These are phyloP conservation scores for Neltuma alba DNA, from an alignment of 306 rosid genomes.

Conservation along the genomic window DNA sequence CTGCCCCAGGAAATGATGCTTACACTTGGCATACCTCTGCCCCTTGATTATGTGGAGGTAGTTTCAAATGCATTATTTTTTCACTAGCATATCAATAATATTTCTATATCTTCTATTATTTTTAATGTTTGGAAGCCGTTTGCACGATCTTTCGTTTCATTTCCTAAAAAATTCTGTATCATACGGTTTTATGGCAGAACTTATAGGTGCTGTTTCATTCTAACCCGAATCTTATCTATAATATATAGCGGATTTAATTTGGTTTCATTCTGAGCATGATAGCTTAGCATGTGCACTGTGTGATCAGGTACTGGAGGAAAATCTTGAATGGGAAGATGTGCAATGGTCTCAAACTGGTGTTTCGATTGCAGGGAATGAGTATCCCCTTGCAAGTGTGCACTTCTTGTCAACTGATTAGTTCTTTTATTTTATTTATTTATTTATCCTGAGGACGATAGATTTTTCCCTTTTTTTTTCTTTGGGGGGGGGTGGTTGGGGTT, in stretches of 20 bases:
- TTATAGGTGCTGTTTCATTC: background rate
- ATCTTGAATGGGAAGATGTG: conserved; percentile 92
- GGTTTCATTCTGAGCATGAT: too few species aligned
- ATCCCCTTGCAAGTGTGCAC: conserved; percentile 87
- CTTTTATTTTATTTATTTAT: background rate
- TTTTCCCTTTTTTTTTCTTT: background rate
- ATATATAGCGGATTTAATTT: too few species aligned
- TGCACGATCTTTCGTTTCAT: background rate
- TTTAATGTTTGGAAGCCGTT: background rate
- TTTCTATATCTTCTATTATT: background rate
- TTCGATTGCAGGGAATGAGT: conserved; percentile 91
- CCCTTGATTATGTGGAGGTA: conserved; percentile 90
- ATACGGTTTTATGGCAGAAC: background rate
- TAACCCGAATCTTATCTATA: background rate
- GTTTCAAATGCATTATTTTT: background rate
- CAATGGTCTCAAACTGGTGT: conserved; percentile 99
- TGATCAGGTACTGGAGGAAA: conserved; percentile 83
- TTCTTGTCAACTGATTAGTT: conserved; percentile 72
- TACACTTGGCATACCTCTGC: conserved; percentile 82
- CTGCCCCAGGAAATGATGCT: conserved; percentile 91
- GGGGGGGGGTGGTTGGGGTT: background rate
- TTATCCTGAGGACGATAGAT: background rate
- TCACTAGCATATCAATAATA: conserved; percentile 7
- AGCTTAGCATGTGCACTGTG: background rate
- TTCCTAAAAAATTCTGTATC: background rate